These are phyloP conservation scores for Akanthomyces dipterigenus DNA, from an alignment of 2,329 filamentous ascomycete genomes.

Conservation along the genomic window DNA sequence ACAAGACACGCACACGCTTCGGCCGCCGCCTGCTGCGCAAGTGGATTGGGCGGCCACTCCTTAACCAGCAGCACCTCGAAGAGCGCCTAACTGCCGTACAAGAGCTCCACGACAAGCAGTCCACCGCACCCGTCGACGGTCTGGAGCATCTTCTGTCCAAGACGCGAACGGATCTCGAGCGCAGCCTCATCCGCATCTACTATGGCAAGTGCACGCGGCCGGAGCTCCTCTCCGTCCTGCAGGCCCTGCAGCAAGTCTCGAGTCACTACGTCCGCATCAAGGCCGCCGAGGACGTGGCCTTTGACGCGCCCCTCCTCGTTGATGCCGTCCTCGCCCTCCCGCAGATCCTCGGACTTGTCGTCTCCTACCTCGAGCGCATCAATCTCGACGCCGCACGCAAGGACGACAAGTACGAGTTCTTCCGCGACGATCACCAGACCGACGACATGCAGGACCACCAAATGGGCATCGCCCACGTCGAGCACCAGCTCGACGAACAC, in stretches of 20 bases:
- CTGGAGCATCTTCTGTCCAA: slow-evolving; percentile 64
- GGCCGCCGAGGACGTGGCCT: slow-evolving; percentile 59
- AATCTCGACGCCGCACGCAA: slow-evolving; percentile 74
- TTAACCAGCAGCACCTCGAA: slow-evolving; percentile 68
- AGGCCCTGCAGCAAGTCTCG: slow-evolving; percentile 76
- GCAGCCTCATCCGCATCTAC: slow-evolving; percentile 90
- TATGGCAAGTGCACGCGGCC: slow-evolving; percentile 92
- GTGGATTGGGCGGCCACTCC: slow-evolving; percentile 87
- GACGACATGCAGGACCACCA: slow-evolving; percentile 87
- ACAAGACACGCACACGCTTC: slow-evolving; percentile 85
- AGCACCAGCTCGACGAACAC: slow-evolving; percentile 80
- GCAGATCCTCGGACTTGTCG: slow-evolving; percentile 64
- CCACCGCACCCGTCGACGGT: slow-evolving; percentile 62
- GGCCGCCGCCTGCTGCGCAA: slow-evolving; percentile 83
- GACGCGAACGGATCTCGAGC: slow-evolving; percentile 78
- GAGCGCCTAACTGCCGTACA: slow-evolving; percentile 78
- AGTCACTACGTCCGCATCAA: slow-evolving; percentile 67
- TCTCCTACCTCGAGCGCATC: slow-evolving; percentile 74
- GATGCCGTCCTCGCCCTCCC: slow-evolving; percentile 71
- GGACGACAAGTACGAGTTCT: slow-evolving; percentile 93
- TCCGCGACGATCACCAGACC: slow-evolving; percentile 78
- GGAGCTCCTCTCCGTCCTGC: slow-evolving; percentile 77
- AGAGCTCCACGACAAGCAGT: slow-evolving; percentile 67
- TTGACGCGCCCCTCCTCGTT: slow-evolving; percentile 62
- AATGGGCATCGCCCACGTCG: slow-evolving; percentile 82